Evolutionary conservation across 2,329 filamentous ascomycete genomes (phyloP).

Genomic region (Nannizziopsis barbatae): DNA sequence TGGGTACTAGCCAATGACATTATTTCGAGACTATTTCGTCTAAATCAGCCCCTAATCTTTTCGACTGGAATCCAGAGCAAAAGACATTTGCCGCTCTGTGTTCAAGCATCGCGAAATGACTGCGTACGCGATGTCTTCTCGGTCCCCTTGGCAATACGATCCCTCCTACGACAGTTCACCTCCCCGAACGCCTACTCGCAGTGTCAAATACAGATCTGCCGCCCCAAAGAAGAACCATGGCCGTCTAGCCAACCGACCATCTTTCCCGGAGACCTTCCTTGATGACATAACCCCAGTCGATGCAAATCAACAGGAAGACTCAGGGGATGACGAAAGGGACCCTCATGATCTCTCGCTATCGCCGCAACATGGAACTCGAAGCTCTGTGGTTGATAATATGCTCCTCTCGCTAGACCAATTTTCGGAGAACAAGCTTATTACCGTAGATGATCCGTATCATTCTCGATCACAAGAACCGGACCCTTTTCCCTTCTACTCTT

Average conservation of each 20-base stretch:
- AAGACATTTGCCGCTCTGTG: background rate
- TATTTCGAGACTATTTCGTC: background rate
- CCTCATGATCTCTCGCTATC: slow-evolving; percentile 20
- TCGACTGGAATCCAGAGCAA: background rate
- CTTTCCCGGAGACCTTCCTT: slow-evolving; percentile 34
- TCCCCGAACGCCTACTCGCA: slow-evolving; percentile 33
- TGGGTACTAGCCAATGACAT: slow-evolving; percentile 2
- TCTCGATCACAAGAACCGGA: slow-evolving; percentile 34
- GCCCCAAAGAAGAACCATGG: slow-evolving; percentile 2
- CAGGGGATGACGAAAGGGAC: slow-evolving; percentile 30
- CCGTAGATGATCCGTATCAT: slow-evolving; percentile 15
- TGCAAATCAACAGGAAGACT: slow-evolving; percentile 22
- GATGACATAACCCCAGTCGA: slow-evolving; percentile 28
- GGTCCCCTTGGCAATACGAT: slow-evolving; percentile 13
- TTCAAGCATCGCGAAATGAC: background rate
- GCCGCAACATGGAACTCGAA: slow-evolving; percentile 59
- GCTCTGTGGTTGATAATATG: slow-evolving; percentile 93
- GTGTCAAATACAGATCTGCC: slow-evolving; percentile 20
- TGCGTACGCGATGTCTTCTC: slow-evolving; percentile 7
- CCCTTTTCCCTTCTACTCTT: slow-evolving; percentile 23
- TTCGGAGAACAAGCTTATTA: slow-evolving; percentile 17
- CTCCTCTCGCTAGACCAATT: slow-evolving; percentile 83
- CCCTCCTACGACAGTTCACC: slow-evolving; percentile 23
- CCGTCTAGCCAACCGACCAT: slow-evolving; percentile 17
- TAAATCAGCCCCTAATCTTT: background rate